Conservation (phyloP, 179 eudicot species). For the Camellia oleifera region DNA sequence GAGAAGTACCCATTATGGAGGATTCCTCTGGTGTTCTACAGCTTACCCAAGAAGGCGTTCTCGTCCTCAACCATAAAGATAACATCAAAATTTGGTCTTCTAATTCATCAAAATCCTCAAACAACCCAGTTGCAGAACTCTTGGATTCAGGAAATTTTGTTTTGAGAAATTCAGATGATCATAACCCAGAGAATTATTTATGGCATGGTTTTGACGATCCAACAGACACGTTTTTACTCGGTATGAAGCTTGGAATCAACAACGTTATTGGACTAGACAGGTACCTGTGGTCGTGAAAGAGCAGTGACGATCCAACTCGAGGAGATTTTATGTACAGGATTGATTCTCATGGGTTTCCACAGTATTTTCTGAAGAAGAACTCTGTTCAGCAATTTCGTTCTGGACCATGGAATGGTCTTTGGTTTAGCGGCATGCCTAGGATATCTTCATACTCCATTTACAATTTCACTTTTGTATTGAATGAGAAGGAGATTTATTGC, state of each 20-base stretch:
- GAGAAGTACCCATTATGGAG: background rate
- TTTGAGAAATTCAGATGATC: background rate
- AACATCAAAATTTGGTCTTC: background rate
- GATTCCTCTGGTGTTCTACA: background rate
- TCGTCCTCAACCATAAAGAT: background rate
- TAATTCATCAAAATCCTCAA: background rate
- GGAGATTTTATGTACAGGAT: background rate
- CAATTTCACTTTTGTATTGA: background rate
- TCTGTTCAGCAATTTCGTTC: background rate
- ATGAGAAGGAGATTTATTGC: background rate
- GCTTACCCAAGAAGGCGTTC: background rate
- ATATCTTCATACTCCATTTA: background rate
- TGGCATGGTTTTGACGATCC: conserved; percentile 9
- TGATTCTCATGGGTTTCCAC: conserved; percentile 7
- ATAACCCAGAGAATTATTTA: background rate
- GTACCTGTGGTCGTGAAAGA: conserved; percentile 4
- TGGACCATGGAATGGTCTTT: background rate
- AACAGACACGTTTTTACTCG: background rate
- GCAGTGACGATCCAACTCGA: conserved; percentile 6
- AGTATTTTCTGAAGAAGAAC: background rate
- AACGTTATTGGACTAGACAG: background rate
- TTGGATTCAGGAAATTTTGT: conserved; percentile 11
- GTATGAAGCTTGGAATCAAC: background rate
- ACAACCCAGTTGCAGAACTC: background rate
- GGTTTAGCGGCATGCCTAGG: background rate